Evolutionary conservation across 1,139 yeast species (phyloP), one percentile per base, ranked within the genome.

Genomic region (Meyerozyma carpophila): DNA sequence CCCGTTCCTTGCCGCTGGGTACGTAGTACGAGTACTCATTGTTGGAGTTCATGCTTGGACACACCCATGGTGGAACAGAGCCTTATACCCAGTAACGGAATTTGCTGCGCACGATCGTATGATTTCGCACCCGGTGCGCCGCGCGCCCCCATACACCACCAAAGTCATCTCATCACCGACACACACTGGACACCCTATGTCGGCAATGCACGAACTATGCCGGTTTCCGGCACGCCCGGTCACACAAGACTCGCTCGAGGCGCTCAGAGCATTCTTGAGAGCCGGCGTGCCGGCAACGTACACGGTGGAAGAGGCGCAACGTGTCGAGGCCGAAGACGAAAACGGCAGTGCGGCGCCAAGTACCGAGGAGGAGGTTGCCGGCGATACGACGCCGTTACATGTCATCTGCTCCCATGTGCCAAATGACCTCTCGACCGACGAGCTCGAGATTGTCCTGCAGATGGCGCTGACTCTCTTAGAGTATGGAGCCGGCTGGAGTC

Each of bases 401-500:
- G 62, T 82, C 41, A 70, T 90, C 16, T 72, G 79, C 47, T 70
- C 73, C 37, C 63, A 71, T 45, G 52, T 82, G 9, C 88, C 90
- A 0, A 25, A 37, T 5, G 79, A 78, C 53, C 48, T 63, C 7
- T 52, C 63, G 0, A 55, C 54, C 0, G 74, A 65, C 0, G 90
- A 85, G 55, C 50, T 66, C 26, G 57, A 55, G 1, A 70, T 79
- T 1, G 78, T 85, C 0, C 51, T 63, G 31, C 60, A 66, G 18
- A 72, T 90, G 80, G 81, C 88, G 45, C 79, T 79, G 32, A 72
- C 68, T 11, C 63, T 91, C 45, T 82, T 91, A 54, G 82, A 87
- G 56, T 84, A 82, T 60, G 98, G 98, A 11, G 96, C 95, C 0
- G 95, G 95, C 8, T 91, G 97, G 97, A 82, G 82, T 55, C 70